Base-by-base conservation (phyloP, 2,329 filamentous ascomycete species). In the Paraconiothyrium brasiliense region DNA sequence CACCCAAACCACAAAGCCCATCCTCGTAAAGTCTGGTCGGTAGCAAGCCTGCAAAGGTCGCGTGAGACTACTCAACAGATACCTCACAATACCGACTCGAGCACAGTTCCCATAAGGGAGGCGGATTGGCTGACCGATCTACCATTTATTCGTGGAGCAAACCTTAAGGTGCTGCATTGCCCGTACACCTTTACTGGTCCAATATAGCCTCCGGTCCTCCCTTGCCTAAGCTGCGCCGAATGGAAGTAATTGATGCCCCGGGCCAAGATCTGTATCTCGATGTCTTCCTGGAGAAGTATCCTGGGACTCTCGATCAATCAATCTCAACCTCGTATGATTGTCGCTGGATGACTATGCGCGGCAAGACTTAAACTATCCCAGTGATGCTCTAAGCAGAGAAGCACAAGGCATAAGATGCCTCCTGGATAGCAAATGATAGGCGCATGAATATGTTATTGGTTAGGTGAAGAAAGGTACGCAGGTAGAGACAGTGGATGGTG, bases 171-270 rank as follows among this genome's bases (percentile, higher is more conserved):
- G 14, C 8, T 35, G 14, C 27, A 34, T 8, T 55, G 52, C 14
- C 39, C 35, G 5, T 6, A 14, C 24, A 44, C 52, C 4, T 30
- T 39, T 55, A 55, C 16, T 55, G 52, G 37, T 39, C 52, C 2
- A 44, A 22, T 9, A 55, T 55, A 11, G 41, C 16, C 27, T 32
- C 13, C 24, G 5, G 22, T 8, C 27, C 52, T 34, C 27, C 27
- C 13, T 27, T 55, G 24, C 39, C 52, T 20, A 44, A 44, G 11
- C 24, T 55, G 52, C 52, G 52, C 16, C 52, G 37, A 22, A 14
- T 46, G 24, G 24, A 55, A 9, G 9, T 55, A 4, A 4, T 24
- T 8, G 1, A 44, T n/a, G 20, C 24, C 9, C 8, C n/a, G 8
- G 30, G 46, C 30, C 52, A 43, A 20, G 39, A 55, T 9, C 2